Evolutionary conservation across 768 basidiomycete genomes (phyloP).

Genomic region (Boletellus ananas): DNA sequence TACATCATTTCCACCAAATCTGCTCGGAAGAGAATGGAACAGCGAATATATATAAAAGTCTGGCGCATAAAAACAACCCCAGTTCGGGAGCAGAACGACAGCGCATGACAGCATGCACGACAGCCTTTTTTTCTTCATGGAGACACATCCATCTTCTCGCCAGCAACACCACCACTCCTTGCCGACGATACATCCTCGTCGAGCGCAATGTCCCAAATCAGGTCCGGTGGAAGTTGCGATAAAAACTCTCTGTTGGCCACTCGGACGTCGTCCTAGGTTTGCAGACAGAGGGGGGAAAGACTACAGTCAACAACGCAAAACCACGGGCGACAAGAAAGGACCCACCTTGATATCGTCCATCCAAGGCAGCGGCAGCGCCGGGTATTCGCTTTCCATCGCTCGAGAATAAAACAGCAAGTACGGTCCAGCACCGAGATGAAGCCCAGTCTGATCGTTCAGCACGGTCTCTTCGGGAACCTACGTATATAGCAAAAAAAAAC

Average conservation of each 20-base stretch:
- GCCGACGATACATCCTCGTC: slow-evolving; percentile 6
- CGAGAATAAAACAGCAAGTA: slow-evolving; percentile 71
- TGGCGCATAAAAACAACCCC: too few relatives aligned
- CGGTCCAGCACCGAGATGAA: slow-evolving; percentile 75
- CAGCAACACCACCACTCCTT: neutral
- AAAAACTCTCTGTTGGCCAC: slow-evolving; percentile 37
- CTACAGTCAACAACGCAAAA: too few relatives aligned
- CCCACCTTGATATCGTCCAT: slow-evolving; percentile 30
- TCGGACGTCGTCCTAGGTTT: slow-evolving; percentile 33
- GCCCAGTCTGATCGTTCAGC: slow-evolving; percentile 62
- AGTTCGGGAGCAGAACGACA: too few relatives aligned
- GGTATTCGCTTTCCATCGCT: slow-evolving; percentile 19
- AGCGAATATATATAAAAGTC: too few relatives aligned
- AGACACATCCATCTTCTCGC: slow-evolving; percentile 19
- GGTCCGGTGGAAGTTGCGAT: slow-evolving; percentile 29
- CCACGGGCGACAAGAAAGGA: neutral
- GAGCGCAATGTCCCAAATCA: slow-evolving; percentile 24
- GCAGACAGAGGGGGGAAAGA: too few relatives aligned
- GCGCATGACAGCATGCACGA: neutral
- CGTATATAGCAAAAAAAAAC: too few relatives aligned
- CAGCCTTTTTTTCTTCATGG: neutral
- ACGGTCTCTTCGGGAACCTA: slow-evolving; percentile 72
- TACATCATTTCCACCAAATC: too few relatives aligned
- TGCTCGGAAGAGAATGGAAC: too few relatives aligned
- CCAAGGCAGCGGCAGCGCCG: slow-evolving; percentile 17